phyloP scores from a whole-genome alignment of 2,329 filamentous ascomycete species.

The Polychaeton citri region DNA sequence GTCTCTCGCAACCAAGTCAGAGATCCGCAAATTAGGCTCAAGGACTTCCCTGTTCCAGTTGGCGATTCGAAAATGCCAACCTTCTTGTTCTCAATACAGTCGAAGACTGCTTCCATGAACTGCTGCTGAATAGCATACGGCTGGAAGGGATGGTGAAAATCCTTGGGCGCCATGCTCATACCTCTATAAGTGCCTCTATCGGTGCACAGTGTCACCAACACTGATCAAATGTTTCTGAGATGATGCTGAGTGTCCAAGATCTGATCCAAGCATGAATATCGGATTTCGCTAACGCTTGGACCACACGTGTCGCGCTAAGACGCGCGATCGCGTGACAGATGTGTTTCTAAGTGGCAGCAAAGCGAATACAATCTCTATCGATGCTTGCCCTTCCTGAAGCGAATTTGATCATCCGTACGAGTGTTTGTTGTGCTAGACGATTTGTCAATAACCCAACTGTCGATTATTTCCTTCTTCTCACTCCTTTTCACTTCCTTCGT shows the following conservation, averaged over 20 bases:
- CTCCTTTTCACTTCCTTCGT: constrained; percentile 44
- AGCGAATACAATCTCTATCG: constrained; percentile 16
- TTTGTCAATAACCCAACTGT: constrained; percentile 51
- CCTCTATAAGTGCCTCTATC: not conserved
- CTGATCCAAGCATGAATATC: no score
- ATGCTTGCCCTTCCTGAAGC: constrained; percentile 32
- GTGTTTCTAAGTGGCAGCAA: not conserved
- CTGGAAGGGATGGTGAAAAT: constrained; percentile 78
- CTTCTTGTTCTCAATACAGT: constrained; percentile 64
- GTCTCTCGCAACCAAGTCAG: constrained; percentile 83
- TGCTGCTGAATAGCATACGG: constrained; percentile 79
- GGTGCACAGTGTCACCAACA: not conserved
- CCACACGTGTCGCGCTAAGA: constrained; percentile 12
- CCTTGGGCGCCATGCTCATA: constrained; percentile 18
- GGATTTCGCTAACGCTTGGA: no score
- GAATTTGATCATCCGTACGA: constrained; percentile 19
- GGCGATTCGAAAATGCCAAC: constrained; percentile 85
- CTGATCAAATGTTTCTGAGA: not conserved
- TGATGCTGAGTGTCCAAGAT: no score
- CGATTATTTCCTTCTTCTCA: constrained; percentile 56
- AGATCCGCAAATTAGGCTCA: constrained; percentile 80
- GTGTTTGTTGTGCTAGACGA: constrained; percentile 8
- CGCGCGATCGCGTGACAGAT: constrained; percentile 8
- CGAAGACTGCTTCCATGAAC: constrained; percentile 76
- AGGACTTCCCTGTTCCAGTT: constrained; percentile 77